Evolutionary conservation across 352 stramenopile genomes (phyloP), one percentile per base, ranked within the genome.

Genomic region (Phytophthora kernoviae): DNA sequence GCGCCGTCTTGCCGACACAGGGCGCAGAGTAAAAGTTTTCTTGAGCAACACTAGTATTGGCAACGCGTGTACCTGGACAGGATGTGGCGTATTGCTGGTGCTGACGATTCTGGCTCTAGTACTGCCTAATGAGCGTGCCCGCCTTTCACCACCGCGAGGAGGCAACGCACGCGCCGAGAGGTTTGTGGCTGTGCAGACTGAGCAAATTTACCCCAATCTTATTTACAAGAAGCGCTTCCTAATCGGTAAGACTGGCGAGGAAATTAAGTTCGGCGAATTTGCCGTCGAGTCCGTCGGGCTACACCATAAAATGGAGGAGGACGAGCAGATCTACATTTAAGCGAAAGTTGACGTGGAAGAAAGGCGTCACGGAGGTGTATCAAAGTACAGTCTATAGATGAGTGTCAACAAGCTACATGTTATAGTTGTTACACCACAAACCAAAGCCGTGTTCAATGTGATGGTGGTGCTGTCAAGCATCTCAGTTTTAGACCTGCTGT

Each of bases 171-270:
- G 77, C 18, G 81, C 79, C 7, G 81, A 88, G 49, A 79, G 79
- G 21, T 90, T 88, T 47, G 65, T 90, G 33, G 69, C 73, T 45
- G 79, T 90, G 20, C 81, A 88, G 27, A 90, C 81, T 1, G 81
- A 90, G 52, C 76, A 90, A 40, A 42, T 88, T 50, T 90, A 90
- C 42, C 81, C 81, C 27, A 90, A 90, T 49, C 54, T 90, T 18
- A 79, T 90, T 45, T 88, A 90, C 70, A 90, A 88, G 70, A 90
- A 90, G 60, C 81, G 81, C 49, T 86, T 90, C 39, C 54, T 81
- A 21, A 86, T 90, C 54, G 81, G 77, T 44, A 87, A 88, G 49
- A 87, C 77, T 26, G 79, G 78, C 26, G 79, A 90, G 34, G 68
- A 83, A 62, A 79, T 91, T 44, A 88, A 88, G 58, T 85, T 91